Evolutionary conservation across 2,329 filamentous ascomycete genomes (phyloP).

Genomic region (Penicillium sp.): DNA sequence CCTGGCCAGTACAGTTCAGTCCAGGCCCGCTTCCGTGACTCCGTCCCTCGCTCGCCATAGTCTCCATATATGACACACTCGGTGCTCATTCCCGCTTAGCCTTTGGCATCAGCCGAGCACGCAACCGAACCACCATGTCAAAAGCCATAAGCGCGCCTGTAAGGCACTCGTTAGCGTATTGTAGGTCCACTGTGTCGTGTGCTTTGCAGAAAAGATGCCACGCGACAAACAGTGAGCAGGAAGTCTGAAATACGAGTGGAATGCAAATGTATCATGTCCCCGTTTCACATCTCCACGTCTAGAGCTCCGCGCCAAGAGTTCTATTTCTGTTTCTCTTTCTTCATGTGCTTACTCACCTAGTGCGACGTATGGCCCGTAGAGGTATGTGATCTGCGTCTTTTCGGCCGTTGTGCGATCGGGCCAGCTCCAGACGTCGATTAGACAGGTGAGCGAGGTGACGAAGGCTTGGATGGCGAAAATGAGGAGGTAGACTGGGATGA

Average conservation of each 20-base stretch:
- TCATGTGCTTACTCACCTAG: slow-evolving; percentile 49
- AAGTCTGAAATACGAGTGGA: too few relatives aligned
- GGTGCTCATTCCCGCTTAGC: slow-evolving; percentile 29
- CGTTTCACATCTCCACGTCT: too few relatives aligned
- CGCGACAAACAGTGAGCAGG: too few relatives aligned
- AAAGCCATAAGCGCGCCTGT: slow-evolving; percentile 41
- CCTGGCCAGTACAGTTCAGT: background rate
- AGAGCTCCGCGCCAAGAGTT: background rate
- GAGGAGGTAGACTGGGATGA: slow-evolving; percentile 61
- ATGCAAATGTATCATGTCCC: too few relatives aligned
- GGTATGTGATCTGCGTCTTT: slow-evolving; percentile 52
- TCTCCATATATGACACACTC: background rate
- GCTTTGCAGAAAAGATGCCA: background rate
- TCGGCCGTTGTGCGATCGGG: slow-evolving; percentile 45
- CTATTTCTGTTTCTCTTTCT: background rate
- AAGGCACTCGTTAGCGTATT: slow-evolving; percentile 1
- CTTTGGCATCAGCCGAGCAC: slow-evolving; percentile 28
- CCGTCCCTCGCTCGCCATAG: background rate
- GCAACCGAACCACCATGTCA: slow-evolving; percentile 41
- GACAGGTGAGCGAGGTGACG: slow-evolving; percentile 63
- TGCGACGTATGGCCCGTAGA: slow-evolving; percentile 60
- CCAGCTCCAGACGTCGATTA: slow-evolving; percentile 64
- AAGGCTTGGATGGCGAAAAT: slow-evolving; percentile 61
- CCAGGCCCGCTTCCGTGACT: background rate
- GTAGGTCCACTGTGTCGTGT: background rate